Percentiles rank a stretch among this genome's conserved stretches.
Conservation (phyloP, 2,329 filamentous ascomycete species). For the Periconia digitata region DNA sequence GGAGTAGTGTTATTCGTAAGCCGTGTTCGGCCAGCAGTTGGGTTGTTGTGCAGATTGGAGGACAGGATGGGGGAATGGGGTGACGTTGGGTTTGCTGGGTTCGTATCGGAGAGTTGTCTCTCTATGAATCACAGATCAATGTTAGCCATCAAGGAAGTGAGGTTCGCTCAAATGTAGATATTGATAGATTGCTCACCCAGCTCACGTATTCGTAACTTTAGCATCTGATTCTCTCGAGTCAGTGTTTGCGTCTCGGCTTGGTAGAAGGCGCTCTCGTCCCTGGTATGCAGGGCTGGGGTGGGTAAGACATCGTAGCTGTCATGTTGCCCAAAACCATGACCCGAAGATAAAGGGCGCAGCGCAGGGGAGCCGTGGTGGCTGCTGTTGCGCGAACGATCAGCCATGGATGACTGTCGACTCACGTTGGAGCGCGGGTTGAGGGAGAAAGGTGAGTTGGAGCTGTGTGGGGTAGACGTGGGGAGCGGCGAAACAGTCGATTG, state of each 20-base stretch:
- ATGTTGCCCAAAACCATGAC: slow-evolving; percentile 13
- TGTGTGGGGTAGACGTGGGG: slow-evolving; percentile 52
- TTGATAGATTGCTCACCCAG: slow-evolving; percentile 54
- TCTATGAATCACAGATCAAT: slow-evolving; percentile 22
- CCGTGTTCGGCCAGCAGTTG: slow-evolving; percentile 17
- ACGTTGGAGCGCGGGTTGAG: slow-evolving; percentile 30
- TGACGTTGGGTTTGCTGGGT: slow-evolving; percentile 32
- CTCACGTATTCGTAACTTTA: slow-evolving; percentile 72
- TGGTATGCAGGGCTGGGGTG: slow-evolving; percentile 42
- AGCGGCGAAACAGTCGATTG: slow-evolving; percentile 39
- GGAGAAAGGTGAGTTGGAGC: slow-evolving; percentile 39
- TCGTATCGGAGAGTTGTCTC: slow-evolving; percentile 36
- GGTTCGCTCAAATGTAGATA: neutral
- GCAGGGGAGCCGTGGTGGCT: slow-evolving; percentile 48
- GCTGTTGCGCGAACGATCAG: slow-evolving; percentile 38
- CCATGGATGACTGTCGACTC: slow-evolving; percentile 49
- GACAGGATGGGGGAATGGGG: slow-evolving; percentile 29
- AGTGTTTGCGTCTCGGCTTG: slow-evolving; percentile 80
- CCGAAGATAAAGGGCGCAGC: slow-evolving; percentile 56
- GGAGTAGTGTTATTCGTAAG: neutral
- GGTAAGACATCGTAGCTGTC: slow-evolving; percentile 65
- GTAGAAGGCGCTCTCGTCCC: slow-evolving; percentile 78
- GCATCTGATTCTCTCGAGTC: slow-evolving; percentile 79
- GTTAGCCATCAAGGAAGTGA: neutral
- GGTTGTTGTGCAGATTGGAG: slow-evolving; percentile 28